Conservation (phyloP, 768 basidiomycete species). For the Lactarius tabidus region DNA sequence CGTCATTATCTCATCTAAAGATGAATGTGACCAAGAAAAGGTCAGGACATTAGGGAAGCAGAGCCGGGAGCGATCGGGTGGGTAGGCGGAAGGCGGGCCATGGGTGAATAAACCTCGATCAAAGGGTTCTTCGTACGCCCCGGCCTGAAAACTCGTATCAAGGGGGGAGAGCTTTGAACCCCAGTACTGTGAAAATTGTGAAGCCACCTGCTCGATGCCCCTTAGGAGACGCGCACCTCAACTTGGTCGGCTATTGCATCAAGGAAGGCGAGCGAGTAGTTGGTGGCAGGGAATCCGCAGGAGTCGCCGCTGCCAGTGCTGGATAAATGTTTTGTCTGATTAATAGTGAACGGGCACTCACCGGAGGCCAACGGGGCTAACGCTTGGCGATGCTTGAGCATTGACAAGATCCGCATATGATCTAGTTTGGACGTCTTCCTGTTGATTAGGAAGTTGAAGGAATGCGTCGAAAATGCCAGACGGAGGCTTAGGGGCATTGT, state of each 20-base stretch:
- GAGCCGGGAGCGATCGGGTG: constrained; percentile 27
- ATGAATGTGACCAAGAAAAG: not conserved
- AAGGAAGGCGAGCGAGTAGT: not conserved
- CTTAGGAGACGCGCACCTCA: not conserved
- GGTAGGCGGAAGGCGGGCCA: constrained; percentile 40
- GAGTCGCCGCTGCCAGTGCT: not conserved
- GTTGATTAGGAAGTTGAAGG: constrained; percentile 36
- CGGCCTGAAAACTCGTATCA: constrained; percentile 34
- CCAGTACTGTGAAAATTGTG: constrained; percentile 37
- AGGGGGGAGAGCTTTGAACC: constrained; percentile 32
- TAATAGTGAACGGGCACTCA: not conserved
- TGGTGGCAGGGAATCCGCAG: not conserved
- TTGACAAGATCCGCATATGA: constrained; percentile 31
- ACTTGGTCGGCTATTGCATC: not conserved
- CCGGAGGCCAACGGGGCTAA: not conserved
- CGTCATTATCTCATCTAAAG: not conserved
- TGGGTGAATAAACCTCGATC: constrained; percentile 37
- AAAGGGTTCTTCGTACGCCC: constrained; percentile 47
- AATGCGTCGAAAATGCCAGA: constrained; percentile 45
- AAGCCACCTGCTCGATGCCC: too few species aligned
- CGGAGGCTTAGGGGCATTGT: constrained; percentile 47
- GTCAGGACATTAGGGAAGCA: not conserved
- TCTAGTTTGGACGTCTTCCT: constrained; percentile 35
- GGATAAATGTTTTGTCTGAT: not conserved
- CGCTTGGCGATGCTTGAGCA: accelerated